Base-by-base conservation (phyloP, 192 early-diverging fungal genomes). In the Haplosporangium gracile region DNA sequence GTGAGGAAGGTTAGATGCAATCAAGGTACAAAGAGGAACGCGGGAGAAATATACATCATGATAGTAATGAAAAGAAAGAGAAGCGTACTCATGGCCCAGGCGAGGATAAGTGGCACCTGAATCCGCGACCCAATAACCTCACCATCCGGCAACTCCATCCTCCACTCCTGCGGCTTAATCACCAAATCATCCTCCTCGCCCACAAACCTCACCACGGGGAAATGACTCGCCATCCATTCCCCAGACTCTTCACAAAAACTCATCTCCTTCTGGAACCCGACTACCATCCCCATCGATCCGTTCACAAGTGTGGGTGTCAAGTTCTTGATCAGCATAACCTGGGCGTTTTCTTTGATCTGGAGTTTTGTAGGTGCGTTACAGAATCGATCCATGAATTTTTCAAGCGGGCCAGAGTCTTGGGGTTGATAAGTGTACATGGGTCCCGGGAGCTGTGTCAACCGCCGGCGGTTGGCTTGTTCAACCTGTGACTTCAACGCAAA, bases 301-400 rank as follows among this genome's bases (percentile, higher is more conserved):
- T 97, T 97, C 34, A 97, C 96, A 11, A 97, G 82, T 0, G 83
- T 88, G 24, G 81, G 71, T 6, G 91, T 91, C 36, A 94, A 83
- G 76, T 96, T 96, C 79, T 95, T 97, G 43, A 95, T 88, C 69
- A 99, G 88, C 95, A 97, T 97, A 2, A 99, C 97, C 80, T 98
- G 97, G 4, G 97, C 95, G 69, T 91, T 79, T 10, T 87, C 38
- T 89, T 97, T 97, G 32, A 99, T 84, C 68, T 92, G 90, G 10
- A 99, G 89, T 26, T 76, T 65, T 5, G 86, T 74, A 0, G 93
- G 95, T 0, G 96, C 95, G 29, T 90, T 80, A 77, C 93, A 93
- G 5, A 87, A 81, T 47, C 90, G 89, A 0, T 91, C 74, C 78
- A 81, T 76, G 79, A 70, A 73, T 75, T 83, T 40, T 57, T 49